These are phyloP conservation scores for Apodospora peruviana DNA, from an alignment of 495 filamentous ascomycete species.

Conservation along the genomic window DNA sequence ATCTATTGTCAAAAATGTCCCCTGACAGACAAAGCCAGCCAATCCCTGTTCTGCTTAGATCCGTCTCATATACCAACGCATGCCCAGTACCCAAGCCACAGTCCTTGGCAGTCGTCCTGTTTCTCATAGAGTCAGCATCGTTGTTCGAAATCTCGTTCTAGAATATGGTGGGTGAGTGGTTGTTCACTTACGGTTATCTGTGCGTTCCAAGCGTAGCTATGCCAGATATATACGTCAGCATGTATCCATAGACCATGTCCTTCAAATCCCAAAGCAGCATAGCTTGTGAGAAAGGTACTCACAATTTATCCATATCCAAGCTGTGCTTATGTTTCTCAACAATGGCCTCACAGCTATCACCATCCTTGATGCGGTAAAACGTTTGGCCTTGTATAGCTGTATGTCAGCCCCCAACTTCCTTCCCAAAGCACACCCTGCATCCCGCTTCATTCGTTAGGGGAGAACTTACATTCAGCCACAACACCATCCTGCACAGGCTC, in stretches of 20 bases:
- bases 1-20: too few species aligned
- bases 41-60: too few species aligned
- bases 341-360: constrained; percentile 9
- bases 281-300: neutral
- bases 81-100: constrained; percentile 9
- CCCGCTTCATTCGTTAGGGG: too few species aligned
- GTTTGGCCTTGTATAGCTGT: too few species aligned
- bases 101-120: constrained; percentile 7
- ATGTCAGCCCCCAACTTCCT: too few species aligned
- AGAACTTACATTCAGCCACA: neutral
- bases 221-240: too few species aligned
- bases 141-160: neutral
- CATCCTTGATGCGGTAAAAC: constrained; percentile 6
- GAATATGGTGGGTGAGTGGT: neutral
- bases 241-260: too few species aligned
- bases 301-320: constrained; percentile 4
- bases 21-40: too few species aligned
- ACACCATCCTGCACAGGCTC: neutral
- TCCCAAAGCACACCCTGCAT: too few species aligned
- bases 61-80: constrained; percentile 9
- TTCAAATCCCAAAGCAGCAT: too few species aligned
- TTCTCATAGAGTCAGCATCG: neutral
- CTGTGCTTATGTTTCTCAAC: constrained; percentile 2
- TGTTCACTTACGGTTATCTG: constrained; percentile 5
- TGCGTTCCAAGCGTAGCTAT: constrained; percentile 7